Percentiles rank a stretch among this genome's conserved stretches.
Conservation (phyloP, 2,329 filamentous ascomycete species). For the Sclerotiophoma versabilis region DNA sequence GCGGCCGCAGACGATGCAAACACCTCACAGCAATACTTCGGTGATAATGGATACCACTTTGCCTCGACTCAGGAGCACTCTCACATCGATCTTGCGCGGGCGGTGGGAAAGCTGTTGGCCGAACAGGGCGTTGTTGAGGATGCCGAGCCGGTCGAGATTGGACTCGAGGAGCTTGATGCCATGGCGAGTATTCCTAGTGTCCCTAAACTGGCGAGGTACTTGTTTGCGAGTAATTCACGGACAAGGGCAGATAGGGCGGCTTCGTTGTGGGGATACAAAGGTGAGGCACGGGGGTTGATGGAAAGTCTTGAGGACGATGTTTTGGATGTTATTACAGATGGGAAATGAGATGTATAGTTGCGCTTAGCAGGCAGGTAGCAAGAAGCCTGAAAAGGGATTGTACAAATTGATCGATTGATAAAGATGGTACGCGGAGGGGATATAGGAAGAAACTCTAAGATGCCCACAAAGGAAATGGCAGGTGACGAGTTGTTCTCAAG, state of each 20-base stretch:
- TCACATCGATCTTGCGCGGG: conserved; percentile 37
- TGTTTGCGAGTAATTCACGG: conserved; percentile 61
- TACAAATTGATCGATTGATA: not conserved
- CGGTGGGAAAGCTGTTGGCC: conserved; percentile 35
- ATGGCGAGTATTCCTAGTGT: conserved; percentile 29
- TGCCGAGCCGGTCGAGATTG: conserved; percentile 31
- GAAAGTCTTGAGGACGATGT: conserved; percentile 48
- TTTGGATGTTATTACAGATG: not conserved
- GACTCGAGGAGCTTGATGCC: conserved; percentile 35
- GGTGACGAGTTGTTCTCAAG: too few species aligned
- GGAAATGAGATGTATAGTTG: not conserved
- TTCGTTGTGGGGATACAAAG: conserved; percentile 64
- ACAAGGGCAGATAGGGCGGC: conserved; percentile 61
- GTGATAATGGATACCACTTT: conserved; percentile 58
- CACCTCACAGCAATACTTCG: conserved; percentile 58
- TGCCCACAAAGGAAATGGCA: too few species aligned
- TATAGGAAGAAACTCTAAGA: too few species aligned
- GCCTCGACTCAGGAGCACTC: conserved; percentile 48
- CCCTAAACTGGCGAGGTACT: conserved; percentile 39
- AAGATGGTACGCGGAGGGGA: too few species aligned
- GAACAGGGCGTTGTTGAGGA: conserved; percentile 31
- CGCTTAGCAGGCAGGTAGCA: not conserved
- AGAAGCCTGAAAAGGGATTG: too few species aligned
- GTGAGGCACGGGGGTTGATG: conserved; percentile 56
- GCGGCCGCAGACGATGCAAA: conserved; percentile 53